Evolutionary conservation across 371 early-diverging fungal species (phyloP).

Genomic region (Apophysomyces elegans): DNA sequence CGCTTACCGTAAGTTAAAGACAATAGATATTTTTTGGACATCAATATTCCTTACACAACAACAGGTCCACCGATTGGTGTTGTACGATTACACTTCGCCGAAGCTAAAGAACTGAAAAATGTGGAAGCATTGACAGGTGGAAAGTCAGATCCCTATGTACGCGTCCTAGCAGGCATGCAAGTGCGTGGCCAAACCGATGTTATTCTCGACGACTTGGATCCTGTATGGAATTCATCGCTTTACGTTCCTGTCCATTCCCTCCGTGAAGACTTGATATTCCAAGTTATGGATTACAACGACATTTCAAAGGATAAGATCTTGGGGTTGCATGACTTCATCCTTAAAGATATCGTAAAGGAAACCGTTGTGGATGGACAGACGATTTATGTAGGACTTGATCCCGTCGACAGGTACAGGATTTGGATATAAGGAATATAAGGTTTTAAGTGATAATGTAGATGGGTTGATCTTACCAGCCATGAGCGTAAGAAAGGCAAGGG

Average conservation of each 20-base stretch:
- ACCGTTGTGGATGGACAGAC: slow-evolving; percentile 24
- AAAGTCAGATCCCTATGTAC: slow-evolving; percentile 82
- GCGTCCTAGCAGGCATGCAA: slow-evolving; percentile 61
- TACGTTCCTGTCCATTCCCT: slow-evolving; percentile 67
- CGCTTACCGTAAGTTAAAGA: slow-evolving; percentile 27
- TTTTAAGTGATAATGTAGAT: slow-evolving; percentile 19
- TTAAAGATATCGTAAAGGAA: slow-evolving; percentile 31
- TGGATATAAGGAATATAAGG: not conserved
- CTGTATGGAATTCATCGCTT: slow-evolving; percentile 80
- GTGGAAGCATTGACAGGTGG: slow-evolving; percentile 61
- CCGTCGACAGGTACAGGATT: slow-evolving; percentile 31
- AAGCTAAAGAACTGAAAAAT: slow-evolving; percentile 71
- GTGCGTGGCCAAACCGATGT: slow-evolving; percentile 61
- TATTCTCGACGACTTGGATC: slow-evolving; percentile 71
- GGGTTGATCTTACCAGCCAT: slow-evolving; percentile 58
- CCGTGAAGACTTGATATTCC: slow-evolving; percentile 66
- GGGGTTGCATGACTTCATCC: slow-evolving; percentile 52
- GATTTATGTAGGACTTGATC: slow-evolving; percentile 36
- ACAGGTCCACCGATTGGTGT: slow-evolving; percentile 73
- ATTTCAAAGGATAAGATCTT: slow-evolving; percentile 60
- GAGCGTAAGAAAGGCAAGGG: slow-evolving; percentile 62
- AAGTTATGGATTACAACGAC: slow-evolving; percentile 75
- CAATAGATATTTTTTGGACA: not conserved
- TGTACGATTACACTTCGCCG: slow-evolving; percentile 67
- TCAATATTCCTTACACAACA: not conserved